phyloP scores from a whole-genome alignment of 805 yeast species.

The Tetrapisispora pingtungensis region DNA sequence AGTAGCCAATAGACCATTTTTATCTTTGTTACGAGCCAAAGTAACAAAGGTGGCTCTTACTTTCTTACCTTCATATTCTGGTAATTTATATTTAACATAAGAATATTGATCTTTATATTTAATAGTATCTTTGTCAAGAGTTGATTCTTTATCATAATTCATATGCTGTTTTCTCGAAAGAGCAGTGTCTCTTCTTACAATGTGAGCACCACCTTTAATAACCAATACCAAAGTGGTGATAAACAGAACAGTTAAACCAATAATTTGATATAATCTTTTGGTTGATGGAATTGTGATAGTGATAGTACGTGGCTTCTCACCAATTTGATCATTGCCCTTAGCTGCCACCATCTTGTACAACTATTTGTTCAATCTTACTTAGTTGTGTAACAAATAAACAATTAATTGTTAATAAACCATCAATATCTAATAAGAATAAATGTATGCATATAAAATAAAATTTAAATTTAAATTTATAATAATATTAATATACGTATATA shows the following conservation, averaged over 20 bases:
- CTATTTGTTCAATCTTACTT: neutral
- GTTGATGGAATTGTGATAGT: slow-evolving; percentile 1
- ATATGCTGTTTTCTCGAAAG: slow-evolving; percentile 1
- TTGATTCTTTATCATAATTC: neutral
- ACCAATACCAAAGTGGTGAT: neutral
- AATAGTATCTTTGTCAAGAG: neutral
- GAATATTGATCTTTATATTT: slow-evolving; percentile 2
- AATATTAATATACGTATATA: no score
- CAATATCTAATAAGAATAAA: no score
- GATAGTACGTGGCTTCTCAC: neutral
- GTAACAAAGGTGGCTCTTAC: slow-evolving; percentile 37
- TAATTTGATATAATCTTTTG: neutral
- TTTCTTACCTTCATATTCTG: slow-evolving; percentile 6
- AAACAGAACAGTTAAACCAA: neutral
- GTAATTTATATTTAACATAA: neutral
- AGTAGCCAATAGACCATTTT: slow-evolving; percentile 46
- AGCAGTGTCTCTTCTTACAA: slow-evolving; percentile 1
- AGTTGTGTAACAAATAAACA: no score
- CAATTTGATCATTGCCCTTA: neutral
- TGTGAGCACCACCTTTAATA: neutral
- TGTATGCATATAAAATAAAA: no score
- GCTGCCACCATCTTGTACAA: neutral
- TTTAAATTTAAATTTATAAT: no score
- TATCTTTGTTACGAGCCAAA: slow-evolving; percentile 60
- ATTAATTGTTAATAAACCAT: no score